These are phyloP conservation scores for Spathaspora sp. DNA, from an alignment of 805 yeast species.

Conservation along the genomic window DNA sequence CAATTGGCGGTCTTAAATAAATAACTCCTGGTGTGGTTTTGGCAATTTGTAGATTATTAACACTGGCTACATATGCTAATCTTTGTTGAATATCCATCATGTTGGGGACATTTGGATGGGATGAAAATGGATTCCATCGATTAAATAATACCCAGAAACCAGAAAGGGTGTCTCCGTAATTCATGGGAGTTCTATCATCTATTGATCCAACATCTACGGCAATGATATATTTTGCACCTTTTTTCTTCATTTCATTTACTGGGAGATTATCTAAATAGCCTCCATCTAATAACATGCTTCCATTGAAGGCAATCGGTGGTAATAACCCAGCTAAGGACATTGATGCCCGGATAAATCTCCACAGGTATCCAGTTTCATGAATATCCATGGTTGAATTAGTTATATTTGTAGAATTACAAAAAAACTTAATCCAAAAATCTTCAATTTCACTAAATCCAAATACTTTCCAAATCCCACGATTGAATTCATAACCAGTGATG, in stretches of 20 bases:
- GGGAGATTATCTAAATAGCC: slow-evolving; percentile 95
- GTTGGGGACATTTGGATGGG: slow-evolving; percentile 83
- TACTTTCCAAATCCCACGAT: slow-evolving; percentile 95
- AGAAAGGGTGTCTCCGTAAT: slow-evolving; percentile 87
- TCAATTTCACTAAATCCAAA: slow-evolving; percentile 91
- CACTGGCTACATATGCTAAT: slow-evolving; percentile 91
- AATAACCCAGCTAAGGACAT: slow-evolving; percentile 94
- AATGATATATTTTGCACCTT: slow-evolving; percentile 82
- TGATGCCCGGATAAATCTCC: slow-evolving; percentile 94
- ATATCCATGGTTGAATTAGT: slow-evolving; percentile 95
- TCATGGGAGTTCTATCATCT: slow-evolving; percentile 87
- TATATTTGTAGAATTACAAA: slow-evolving; percentile 88
- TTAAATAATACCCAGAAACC: slow-evolving; percentile 90
- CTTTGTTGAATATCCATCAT: slow-evolving; percentile 94
- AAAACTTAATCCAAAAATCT: slow-evolving; percentile 91
- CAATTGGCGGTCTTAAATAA: slow-evolving; percentile 92
- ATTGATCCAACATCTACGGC: slow-evolving; percentile 96
- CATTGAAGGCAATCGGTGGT: slow-evolving; percentile 86
- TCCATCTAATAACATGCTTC: slow-evolving; percentile 92
- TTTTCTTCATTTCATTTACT: slow-evolving; percentile 83
- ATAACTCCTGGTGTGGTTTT: slow-evolving; percentile 80
- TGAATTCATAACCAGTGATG: slow-evolving; percentile 95
- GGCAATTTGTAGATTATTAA: slow-evolving; percentile 85
- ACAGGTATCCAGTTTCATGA: slow-evolving; percentile 87
- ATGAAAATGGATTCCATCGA: slow-evolving; percentile 86